These are phyloP conservation scores for Lactarius trivialis DNA, from an alignment of 768 basidiomycete species.

Conservation along the genomic window DNA sequence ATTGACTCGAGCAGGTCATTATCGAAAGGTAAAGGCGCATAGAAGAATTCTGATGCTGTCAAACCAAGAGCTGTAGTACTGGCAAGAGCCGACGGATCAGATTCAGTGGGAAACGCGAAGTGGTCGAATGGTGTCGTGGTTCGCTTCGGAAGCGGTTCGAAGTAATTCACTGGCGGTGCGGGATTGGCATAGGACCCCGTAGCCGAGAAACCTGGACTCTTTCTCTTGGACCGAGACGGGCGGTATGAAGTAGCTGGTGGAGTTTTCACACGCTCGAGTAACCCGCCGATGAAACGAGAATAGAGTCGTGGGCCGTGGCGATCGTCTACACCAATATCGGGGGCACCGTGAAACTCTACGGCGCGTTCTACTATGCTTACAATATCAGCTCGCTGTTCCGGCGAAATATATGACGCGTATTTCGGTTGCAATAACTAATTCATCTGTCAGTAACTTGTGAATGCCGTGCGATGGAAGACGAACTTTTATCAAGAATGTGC, in stretches of 20 bases:
- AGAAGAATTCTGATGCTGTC: conserved; percentile 20
- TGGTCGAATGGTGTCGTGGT: conserved; percentile 20
- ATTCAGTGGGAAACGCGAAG: conserved; percentile 9
- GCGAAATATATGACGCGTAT: conserved; percentile 25
- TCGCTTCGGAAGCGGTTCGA: conserved; percentile 19
- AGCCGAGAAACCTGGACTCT: background rate
- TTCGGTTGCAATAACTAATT: conserved; percentile 28
- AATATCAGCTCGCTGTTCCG: conserved; percentile 26
- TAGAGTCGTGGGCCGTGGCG: conserved; percentile 31
- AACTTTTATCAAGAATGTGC: conserved; percentile 30
- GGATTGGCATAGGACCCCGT: background rate
- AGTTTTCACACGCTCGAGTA: conserved; percentile 23
- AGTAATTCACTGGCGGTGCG: conserved; percentile 6
- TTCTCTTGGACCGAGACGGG: conserved; percentile 6
- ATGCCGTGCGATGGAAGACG: background rate
- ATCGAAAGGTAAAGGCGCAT: conserved; percentile 20
- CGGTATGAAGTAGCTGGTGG: background rate
- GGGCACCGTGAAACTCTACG: conserved; percentile 26
- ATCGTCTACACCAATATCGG: conserved; percentile 30
- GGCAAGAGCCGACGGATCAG: background rate
- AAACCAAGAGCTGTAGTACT: conserved; percentile 12
- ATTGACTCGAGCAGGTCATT: conserved; percentile 21
- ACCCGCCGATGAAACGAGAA: conserved; percentile 28
- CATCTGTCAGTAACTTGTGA: background rate
- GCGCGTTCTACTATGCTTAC: conserved; percentile 24